A percentile compares a stretch with the other conserved stretches of the same genome.
These are phyloP conservation scores for Phaeoacremonium minimum DNA, from an alignment of 2,329 filamentous ascomycete species.

Conservation along the genomic window DNA sequence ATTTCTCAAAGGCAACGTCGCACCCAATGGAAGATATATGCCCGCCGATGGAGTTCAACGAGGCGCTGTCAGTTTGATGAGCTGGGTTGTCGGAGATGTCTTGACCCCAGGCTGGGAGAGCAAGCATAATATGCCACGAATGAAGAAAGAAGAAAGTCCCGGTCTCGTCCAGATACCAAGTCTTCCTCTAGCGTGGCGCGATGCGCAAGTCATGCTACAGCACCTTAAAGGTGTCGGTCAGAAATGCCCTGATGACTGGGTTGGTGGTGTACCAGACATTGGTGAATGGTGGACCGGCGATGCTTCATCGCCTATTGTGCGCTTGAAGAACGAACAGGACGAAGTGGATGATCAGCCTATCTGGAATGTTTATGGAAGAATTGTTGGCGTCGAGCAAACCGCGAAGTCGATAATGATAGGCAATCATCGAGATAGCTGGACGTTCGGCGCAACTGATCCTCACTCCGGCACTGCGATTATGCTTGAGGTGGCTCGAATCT, in stretches of 20 bases:
- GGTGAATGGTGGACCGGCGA: constrained; percentile 84
- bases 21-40: constrained; percentile 75
- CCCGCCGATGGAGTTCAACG: constrained; percentile 79
- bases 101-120: constrained; percentile 85
- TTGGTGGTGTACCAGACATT: constrained; percentile 70
- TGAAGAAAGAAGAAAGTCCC: constrained; percentile 64
- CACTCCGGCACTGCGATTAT: constrained; percentile 87
- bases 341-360: constrained; percentile 79
- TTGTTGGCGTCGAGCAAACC: constrained; percentile 77
- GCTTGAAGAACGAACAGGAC: constrained; percentile 82
- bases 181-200: constrained; percentile 82
- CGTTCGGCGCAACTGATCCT: constrained; percentile 80
- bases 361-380: constrained; percentile 85
- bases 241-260: constrained; percentile 66
- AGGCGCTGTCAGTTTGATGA: constrained; percentile 74
- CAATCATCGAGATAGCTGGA: constrained; percentile 91
- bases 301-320: constrained; percentile 68
- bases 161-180: constrained; percentile 83
- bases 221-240: constrained; percentile 72
- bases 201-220: constrained; percentile 76
- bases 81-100: constrained; percentile 84
- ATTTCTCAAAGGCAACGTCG: constrained; percentile 66
- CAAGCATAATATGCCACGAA: constrained; percentile 56
- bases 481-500: constrained; percentile 81
- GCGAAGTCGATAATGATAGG: constrained; percentile 85